Percentiles rank a stretch among this genome's conserved stretches.
phyloP scores from a whole-genome alignment of 1,284 basidiomycete species.

The Pterulicium gracile region DNA sequence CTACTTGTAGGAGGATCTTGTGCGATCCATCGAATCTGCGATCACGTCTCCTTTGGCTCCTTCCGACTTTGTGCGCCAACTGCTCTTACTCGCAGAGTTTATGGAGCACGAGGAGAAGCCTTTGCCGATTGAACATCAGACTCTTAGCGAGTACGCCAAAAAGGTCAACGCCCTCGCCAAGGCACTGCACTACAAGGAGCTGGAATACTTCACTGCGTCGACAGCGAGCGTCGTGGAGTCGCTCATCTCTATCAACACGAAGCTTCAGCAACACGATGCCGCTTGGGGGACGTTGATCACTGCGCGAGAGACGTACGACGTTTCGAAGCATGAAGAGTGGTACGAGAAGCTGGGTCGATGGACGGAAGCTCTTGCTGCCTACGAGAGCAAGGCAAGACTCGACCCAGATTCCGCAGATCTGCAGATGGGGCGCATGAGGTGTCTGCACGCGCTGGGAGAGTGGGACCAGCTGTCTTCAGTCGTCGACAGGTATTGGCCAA shows the following conservation, averaged over 20 bases:
- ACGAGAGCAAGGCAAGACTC: constrained; percentile 68
- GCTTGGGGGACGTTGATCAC: constrained; percentile 91
- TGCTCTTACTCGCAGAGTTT: constrained; percentile 96
- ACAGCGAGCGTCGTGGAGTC: constrained; percentile 88
- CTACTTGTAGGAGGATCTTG: constrained; percentile 73
- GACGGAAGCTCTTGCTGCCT: constrained; percentile 88
- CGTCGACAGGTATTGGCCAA: constrained; percentile 86
- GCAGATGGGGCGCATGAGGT: constrained; percentile 88
- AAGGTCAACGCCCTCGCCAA: constrained; percentile 96
- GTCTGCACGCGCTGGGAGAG: constrained; percentile 94
- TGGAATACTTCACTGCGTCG: constrained; percentile 91
- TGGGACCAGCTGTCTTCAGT: constrained; percentile 89
- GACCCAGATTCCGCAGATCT: constrained; percentile 67
- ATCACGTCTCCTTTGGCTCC: constrained; percentile 77
- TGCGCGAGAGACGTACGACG: constrained; percentile 78
- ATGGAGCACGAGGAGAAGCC: constrained; percentile 99
- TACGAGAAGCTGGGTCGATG: constrained; percentile 95
- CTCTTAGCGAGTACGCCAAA: constrained; percentile 89
- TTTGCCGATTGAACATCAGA: constrained; percentile 88
- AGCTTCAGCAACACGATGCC: constrained; percentile 93
- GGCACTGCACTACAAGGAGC: constrained; percentile 97
- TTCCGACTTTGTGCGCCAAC: constrained; percentile 85
- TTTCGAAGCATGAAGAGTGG: constrained; percentile 91
- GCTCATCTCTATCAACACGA: constrained; percentile 95
- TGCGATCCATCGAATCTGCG: constrained; percentile 83